Evolutionary conservation across 768 basidiomycete genomes (phyloP).

Genomic region (Dioszegia aurantiaca): DNA sequence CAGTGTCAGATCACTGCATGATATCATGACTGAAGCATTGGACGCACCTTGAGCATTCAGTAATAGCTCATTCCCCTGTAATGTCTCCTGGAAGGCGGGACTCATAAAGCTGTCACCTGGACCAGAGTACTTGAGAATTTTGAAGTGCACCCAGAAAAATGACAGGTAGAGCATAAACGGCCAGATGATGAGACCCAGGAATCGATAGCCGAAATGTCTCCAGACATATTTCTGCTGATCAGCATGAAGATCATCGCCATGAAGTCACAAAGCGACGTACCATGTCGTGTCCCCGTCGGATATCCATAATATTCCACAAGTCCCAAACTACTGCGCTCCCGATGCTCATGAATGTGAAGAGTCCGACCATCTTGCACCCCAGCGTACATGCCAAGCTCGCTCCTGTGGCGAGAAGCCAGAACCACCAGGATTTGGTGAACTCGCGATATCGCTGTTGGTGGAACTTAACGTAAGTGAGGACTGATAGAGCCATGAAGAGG

Average conservation of each 20-base stretch:
- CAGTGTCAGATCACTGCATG: background rate
- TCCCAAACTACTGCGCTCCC: conserved; percentile 90
- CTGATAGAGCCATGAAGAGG: conserved; percentile 91
- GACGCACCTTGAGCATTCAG: conserved; percentile 80
- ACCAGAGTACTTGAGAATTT: conserved; percentile 80
- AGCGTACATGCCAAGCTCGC: conserved; percentile 92
- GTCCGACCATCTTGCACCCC: conserved; percentile 96
- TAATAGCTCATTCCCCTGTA: conserved; percentile 85
- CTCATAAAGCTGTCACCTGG: conserved; percentile 96
- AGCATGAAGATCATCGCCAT: conserved; percentile 1
- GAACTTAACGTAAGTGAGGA: conserved; percentile 91
- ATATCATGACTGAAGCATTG: background rate
- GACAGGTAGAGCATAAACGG: conserved; percentile 87
- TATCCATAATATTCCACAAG: conserved; percentile 88
- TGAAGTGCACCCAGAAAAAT: conserved; percentile 94
- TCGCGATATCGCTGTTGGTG: conserved; percentile 90
- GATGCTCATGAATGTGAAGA: conserved; percentile 82
- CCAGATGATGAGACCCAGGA: conserved; percentile 76
- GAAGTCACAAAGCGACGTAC: conserved; percentile 54
- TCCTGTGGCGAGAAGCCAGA: conserved; percentile 85
- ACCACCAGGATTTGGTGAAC: conserved; percentile 89
- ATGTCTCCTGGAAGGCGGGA: conserved; percentile 94
- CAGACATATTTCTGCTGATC: conserved; percentile 72
- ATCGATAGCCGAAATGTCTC: conserved; percentile 82
- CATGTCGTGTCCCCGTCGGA: conserved; percentile 74